phyloP scores from a whole-genome alignment of 257 asterid genomes.

The Oldenlandia corymbosa region DNA sequence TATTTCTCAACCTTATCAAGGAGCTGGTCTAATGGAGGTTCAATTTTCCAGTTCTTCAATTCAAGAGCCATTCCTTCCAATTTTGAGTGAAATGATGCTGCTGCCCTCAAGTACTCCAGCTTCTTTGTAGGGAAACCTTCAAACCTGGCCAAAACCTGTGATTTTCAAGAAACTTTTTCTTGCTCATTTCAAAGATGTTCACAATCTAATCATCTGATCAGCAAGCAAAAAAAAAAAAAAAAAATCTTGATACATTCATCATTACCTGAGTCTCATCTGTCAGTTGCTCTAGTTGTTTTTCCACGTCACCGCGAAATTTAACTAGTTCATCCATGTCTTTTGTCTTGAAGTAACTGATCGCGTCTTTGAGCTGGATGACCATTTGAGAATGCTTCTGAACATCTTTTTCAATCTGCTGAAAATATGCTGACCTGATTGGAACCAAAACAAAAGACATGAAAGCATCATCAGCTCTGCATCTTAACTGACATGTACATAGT shows the following conservation, averaged over 20 bases:
- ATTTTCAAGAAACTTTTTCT: background rate
- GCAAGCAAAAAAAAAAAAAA: background rate
- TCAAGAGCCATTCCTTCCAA: constrained; percentile 43
- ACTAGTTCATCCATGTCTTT: constrained; percentile 62
- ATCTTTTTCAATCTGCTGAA: constrained; percentile 70
- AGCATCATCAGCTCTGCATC: background rate
- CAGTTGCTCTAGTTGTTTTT: constrained; percentile 57
- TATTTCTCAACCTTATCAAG: constrained; percentile 69
- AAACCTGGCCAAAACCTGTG: constrained; percentile 75
- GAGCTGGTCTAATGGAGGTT: constrained; percentile 42
- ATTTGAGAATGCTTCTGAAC: constrained; percentile 42
- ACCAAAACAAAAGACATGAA: background rate
- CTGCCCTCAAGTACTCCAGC: constrained; percentile 78
- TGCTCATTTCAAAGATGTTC: background rate
- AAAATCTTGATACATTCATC: too few relatives aligned
- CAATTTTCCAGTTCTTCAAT: constrained; percentile 52
- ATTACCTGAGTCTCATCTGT: constrained; percentile 71
- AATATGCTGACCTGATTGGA: constrained; percentile 64
- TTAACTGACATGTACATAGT: too few relatives aligned
- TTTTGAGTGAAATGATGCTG: constrained; percentile 57
- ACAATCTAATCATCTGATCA: background rate
- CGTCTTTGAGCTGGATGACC: constrained; percentile 42
- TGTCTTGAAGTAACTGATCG: constrained; percentile 51
- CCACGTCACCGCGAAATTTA: constrained; percentile 46
- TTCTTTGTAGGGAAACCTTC: constrained; percentile 81